Evolutionary conservation across 2,329 filamentous ascomycete genomes (phyloP).

Genomic region (Chrysoporthe cubensis): DNA sequence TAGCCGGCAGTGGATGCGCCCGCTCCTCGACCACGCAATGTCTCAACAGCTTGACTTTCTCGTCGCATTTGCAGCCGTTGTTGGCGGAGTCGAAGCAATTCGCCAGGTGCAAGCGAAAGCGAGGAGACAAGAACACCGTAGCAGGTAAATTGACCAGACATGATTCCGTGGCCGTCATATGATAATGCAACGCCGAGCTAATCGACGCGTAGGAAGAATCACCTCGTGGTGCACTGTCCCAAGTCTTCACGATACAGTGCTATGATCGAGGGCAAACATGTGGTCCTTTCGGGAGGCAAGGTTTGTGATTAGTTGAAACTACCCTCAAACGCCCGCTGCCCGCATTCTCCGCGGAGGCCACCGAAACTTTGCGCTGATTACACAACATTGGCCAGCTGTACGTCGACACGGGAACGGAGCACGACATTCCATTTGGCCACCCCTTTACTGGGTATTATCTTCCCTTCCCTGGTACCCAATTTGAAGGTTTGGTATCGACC

Average conservation of each 20-base stretch:
- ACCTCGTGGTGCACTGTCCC: constrained; percentile 50
- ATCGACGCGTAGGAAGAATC: constrained; percentile 45
- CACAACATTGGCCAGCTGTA: constrained; percentile 42
- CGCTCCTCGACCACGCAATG: constrained; percentile 9
- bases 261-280: constrained; percentile 47
- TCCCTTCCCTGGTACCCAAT: constrained; percentile 57
- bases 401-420: constrained; percentile 46
- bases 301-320: constrained; percentile 33
- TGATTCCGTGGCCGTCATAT: background rate
- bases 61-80: constrained; percentile 47
- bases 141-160: constrained; percentile 27
- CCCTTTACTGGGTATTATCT: constrained; percentile 61
- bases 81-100: constrained; percentile 52
- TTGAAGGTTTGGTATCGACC: constrained; percentile 52
- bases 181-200: background rate
- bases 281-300: constrained; percentile 50
- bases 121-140: constrained; percentile 51
- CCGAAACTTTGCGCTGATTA: background rate
- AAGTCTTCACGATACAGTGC: constrained; percentile 50
- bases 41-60: constrained; percentile 38
- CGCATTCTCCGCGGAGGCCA: background rate
- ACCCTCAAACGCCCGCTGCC: background rate
- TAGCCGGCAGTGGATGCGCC: constrained; percentile 10
- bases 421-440: constrained; percentile 45
- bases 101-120: constrained; percentile 50